Evolutionary conservation across 805 yeast species (phyloP).

Genomic region (Yamadazyma kitorensis): DNA sequence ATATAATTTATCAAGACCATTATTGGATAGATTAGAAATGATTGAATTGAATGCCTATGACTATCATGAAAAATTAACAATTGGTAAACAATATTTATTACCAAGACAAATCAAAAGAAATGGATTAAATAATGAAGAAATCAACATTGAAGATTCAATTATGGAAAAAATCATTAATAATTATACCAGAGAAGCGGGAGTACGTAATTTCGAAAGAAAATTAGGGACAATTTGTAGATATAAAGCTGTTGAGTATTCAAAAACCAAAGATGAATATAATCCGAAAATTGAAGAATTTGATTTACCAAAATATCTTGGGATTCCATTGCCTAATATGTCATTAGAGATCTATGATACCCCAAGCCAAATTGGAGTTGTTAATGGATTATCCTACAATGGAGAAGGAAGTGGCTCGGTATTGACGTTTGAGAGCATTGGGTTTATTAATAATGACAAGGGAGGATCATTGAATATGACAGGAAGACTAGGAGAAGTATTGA

Average conservation of each 20-base stretch:
- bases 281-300: slow-evolving; percentile 50
- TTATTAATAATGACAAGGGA: slow-evolving; percentile 39
- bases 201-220: slow-evolving; percentile 71
- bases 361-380: slow-evolving; percentile 64
- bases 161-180: slow-evolving; percentile 60
- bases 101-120: slow-evolving; percentile 73
- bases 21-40: slow-evolving; percentile 81
- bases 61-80: slow-evolving; percentile 68
- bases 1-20: slow-evolving; percentile 67
- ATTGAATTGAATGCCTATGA: slow-evolving; percentile 79
- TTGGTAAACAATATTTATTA: slow-evolving; percentile 63
- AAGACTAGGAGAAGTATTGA: slow-evolving; percentile 72
- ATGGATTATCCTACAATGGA: slow-evolving; percentile 83
- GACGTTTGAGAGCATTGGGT: slow-evolving; percentile 72
- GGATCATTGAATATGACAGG: slow-evolving; percentile 67
- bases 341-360: slow-evolving; percentile 25
- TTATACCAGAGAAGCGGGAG: slow-evolving; percentile 86
- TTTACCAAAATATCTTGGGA: slow-evolving; percentile 66
- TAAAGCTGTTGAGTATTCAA: slow-evolving; percentile 70
- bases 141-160: slow-evolving; percentile 50
- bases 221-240: slow-evolving; percentile 76
- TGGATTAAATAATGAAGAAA: slow-evolving; percentile 50
- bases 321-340: slow-evolving; percentile 45
- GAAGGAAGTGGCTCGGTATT: slow-evolving; percentile 84
- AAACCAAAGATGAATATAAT: slow-evolving; percentile 32